These are phyloP conservation scores for Saccharum spontaneum DNA, from an alignment of 176 grass and related monocot genomes.

Conservation along the genomic window DNA sequence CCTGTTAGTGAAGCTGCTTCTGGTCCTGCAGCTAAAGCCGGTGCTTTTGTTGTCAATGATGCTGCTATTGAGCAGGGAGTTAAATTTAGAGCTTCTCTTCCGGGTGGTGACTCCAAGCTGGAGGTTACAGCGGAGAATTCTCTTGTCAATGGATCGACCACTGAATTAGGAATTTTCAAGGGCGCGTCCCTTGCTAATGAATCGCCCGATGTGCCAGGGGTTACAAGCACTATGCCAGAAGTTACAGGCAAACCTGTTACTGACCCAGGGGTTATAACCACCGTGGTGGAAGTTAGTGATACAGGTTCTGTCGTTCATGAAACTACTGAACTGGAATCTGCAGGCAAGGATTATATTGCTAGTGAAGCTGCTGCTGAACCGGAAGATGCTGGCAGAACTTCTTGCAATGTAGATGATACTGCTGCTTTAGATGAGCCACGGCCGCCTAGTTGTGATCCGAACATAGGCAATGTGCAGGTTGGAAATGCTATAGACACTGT, in stretches of 20 bases:
- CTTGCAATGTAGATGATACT: conserved; percentile 7
- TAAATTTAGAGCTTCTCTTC: background rate
- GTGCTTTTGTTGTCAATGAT: background rate
- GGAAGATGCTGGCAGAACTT: background rate
- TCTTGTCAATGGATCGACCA: background rate
- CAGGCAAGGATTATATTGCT: background rate
- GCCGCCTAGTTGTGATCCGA: conserved; percentile 10
- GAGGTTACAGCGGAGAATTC: background rate
- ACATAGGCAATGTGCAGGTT: background rate
- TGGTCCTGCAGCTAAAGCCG: background rate
- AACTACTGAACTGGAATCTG: conserved; percentile 24
- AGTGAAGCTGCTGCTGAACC: background rate
- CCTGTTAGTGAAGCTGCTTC: background rate
- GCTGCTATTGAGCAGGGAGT: background rate
- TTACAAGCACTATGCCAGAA: background rate
- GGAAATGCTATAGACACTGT: conserved; percentile 23
- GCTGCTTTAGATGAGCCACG: conserved; percentile 23
- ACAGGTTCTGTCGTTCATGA: conserved; percentile 23
- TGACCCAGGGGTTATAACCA: background rate
- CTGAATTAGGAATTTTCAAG: conserved; percentile 13
- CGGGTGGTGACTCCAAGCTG: background rate
- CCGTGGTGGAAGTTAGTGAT: conserved; percentile 1
- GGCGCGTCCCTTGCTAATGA: background rate
- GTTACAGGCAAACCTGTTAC: background rate
- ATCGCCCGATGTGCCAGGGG: background rate